Conservation (phyloP, 2,329 filamentous ascomycete genomes). For the Sclerotinia trifoliorum region DNA sequence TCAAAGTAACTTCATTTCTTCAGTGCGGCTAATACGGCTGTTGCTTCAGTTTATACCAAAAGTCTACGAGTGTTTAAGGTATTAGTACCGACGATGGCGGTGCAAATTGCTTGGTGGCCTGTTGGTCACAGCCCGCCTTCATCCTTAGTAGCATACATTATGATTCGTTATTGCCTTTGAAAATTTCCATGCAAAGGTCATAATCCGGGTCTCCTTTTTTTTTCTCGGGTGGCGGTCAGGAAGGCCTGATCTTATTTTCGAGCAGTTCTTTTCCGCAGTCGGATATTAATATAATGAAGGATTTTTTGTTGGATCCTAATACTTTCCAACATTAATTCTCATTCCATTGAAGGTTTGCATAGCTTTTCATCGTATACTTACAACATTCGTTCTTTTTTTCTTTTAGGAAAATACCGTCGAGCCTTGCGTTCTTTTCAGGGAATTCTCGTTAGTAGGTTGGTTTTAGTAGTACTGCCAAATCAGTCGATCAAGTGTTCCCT, state of each 20-base stretch:
- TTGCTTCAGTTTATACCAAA: not conserved
- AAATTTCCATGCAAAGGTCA: not conserved
- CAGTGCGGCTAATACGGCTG: not conserved
- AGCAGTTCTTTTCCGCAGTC: not conserved
- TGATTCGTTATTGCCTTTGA: constrained; percentile 10
- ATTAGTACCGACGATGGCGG: not conserved
- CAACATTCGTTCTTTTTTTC: not conserved
- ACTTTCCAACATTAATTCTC: not conserved
- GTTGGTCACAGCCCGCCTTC: not conserved
- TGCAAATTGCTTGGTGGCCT: not conserved
- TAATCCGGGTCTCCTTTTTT: not conserved
- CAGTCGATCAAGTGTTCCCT: not conserved
- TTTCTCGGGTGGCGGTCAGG: not conserved
- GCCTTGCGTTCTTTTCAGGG: not conserved
- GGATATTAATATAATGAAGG: constrained; percentile 1
- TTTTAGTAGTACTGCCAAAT: not conserved
- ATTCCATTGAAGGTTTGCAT: not conserved
- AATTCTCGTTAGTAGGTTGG: not conserved
- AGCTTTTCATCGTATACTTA: not conserved
- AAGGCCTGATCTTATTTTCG: not conserved
- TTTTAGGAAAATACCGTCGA: not conserved
- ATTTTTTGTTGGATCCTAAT: constrained; percentile 3
- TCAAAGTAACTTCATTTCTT: not conserved
- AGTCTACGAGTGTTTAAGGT: not conserved
- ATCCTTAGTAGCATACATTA: not conserved